Evolutionary conservation across 2,329 filamentous ascomycete species (phyloP), one percentile per base, ranked within the genome.

Genomic region (Intubia oerlemansii): DNA sequence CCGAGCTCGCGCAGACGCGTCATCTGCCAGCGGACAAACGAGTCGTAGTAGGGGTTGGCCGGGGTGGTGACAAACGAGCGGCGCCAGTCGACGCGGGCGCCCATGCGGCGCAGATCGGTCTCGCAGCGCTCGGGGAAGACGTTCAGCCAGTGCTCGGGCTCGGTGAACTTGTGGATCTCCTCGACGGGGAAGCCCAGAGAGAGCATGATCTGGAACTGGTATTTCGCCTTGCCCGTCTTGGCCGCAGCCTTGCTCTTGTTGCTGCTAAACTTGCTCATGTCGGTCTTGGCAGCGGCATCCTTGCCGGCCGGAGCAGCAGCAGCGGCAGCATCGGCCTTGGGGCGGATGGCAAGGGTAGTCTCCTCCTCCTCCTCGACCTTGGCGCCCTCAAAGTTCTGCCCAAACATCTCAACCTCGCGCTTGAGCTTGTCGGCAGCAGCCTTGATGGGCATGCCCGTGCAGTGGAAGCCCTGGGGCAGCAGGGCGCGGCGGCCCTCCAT

Each of bases 11-110:
- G 80, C 29, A 95, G 63, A 37, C 79, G 76, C 48, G 78, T 84
- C 79, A 95, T 93, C 54, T 95, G 88, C 88, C 88, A 98, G 43
- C 79, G 61, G 23, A 95, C 75, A 44, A 98, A 98, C 5, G 80
- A 67, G 47, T 98, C 85, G 48, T 91, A 98, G 57, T 88, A 95
- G 5, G 81, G 82, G 52, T 98, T 98, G 20, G 81, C 82, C 42
- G 93, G 82, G 3, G 88, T 98, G 6, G 88, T 98, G 38, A 95
- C 76, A 39, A 98, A 80, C 21, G 77, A 75, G 48, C 88, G 64
- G 44, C 85, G 66, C 85, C 85, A 98, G 49, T 95, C 88, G 43
- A 95, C 77, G 41, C 84, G 64, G 28, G 75, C 74, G 34, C 85
- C 85, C 37, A 95, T 69, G 47, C 74, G 75, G 41, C 71, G 78